Evolutionary conservation across 768 basidiomycete genomes (phyloP).

Genomic region (Suillus occidentalis): DNA sequence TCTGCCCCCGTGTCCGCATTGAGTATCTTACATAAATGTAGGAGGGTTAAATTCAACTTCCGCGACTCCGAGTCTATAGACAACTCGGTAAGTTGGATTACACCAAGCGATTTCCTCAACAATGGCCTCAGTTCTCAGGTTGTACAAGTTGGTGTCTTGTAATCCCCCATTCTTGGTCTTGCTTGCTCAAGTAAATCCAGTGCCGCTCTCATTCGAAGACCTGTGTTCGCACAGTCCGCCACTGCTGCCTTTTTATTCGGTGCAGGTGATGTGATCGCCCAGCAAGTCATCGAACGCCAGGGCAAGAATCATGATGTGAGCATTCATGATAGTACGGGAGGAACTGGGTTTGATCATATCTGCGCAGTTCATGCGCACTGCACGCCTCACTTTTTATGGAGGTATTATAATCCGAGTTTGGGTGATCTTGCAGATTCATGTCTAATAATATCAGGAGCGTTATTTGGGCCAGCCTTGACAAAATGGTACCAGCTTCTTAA

Average conservation of each 20-base stretch:
- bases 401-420: conserved; percentile 37
- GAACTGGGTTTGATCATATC: conserved; percentile 3
- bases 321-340: conserved; percentile 11
- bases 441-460: conserved; percentile 40
- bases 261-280: conserved; percentile 78
- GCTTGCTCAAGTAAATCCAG: conserved; percentile 34
- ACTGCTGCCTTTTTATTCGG: conserved; percentile 72
- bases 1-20: too few relatives aligned
- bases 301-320: conserved; percentile 77
- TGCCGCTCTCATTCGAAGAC: conserved; percentile 57
- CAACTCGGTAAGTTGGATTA: neutral
- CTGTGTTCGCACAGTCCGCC: conserved; percentile 60
- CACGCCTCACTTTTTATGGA: conserved; percentile 70
- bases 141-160: conserved; percentile 39
- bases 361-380: conserved; percentile 55
- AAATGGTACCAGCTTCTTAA: conserved; percentile 80
- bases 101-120: neutral
- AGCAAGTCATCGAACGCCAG: conserved; percentile 76
- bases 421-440: neutral
- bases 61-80: neutral
- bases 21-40: neutral
- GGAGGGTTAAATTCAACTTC: neutral
- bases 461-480: conserved; percentile 83
- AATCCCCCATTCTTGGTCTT: neutral
- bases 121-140: conserved; percentile 46